phyloP scores from a whole-genome alignment of 306 rosid species.

The Rosa lucieae region DNA sequence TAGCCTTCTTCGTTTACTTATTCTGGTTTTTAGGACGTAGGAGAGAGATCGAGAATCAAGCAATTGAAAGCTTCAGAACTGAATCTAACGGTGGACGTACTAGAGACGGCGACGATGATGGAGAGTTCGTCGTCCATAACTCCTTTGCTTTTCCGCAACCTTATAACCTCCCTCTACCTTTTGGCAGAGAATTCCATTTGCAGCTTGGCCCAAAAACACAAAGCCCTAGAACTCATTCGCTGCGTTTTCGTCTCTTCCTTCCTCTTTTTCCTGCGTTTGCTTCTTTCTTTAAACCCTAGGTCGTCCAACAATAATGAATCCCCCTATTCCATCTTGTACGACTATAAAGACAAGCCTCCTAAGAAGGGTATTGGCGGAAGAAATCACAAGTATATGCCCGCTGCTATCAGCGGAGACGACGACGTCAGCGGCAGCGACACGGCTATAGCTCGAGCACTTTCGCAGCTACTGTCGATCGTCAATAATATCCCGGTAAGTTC shows the following conservation, averaged over 20 bases:
- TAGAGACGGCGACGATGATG: slow-evolving; percentile 16
- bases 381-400: not conserved
- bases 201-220: slow-evolving; percentile 34
- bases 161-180: slow-evolving; percentile 37
- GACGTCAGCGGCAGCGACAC: slow-evolving; percentile 26
- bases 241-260: slow-evolving; percentile 27
- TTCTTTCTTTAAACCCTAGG: slow-evolving; percentile 36
- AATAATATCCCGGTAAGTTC: slow-evolving; percentile 70
- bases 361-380: not conserved
- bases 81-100: not conserved
- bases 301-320: not conserved
- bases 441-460: slow-evolving; percentile 61
- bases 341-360: not conserved
- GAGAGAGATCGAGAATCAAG: not conserved
- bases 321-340: not conserved
- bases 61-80: not conserved
- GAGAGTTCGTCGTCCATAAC: slow-evolving; percentile 35
- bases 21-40: no score
- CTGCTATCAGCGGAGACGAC: not conserved
- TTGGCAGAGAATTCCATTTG: slow-evolving; percentile 38
- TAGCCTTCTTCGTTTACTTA: not conserved
- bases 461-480: slow-evolving; percentile 54
- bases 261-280: slow-evolving; percentile 49
- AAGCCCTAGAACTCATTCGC: slow-evolving; percentile 51
- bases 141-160: slow-evolving; percentile 46